Percentiles rank a stretch among this genome's conserved stretches.
Conservation (phyloP, 2,329 filamentous ascomycete genomes). For the Teratosphaeriaceae sp. region DNA sequence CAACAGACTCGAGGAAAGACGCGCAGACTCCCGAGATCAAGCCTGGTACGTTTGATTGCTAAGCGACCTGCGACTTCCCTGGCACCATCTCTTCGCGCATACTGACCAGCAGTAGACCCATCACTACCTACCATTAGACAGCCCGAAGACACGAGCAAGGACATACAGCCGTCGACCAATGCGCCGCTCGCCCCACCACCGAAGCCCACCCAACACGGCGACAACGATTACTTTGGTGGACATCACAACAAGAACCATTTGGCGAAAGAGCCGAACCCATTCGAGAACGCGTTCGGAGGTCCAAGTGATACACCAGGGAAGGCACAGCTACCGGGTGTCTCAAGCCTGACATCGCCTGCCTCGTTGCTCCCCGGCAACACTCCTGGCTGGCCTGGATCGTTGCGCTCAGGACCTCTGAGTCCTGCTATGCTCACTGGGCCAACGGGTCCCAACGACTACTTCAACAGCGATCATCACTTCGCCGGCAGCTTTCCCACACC, state of each 20-base stretch:
- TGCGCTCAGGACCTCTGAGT: slow-evolving; percentile 87
- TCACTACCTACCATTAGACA: slow-evolving; percentile 29
- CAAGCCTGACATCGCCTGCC: slow-evolving; percentile 83
- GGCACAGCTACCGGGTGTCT: slow-evolving; percentile 78
- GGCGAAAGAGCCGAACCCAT: slow-evolving; percentile 86
- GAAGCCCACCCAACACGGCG: slow-evolving; percentile 38
- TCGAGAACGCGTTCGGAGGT: slow-evolving; percentile 86
- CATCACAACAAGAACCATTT: slow-evolving; percentile 42
- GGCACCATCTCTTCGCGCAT: background rate
- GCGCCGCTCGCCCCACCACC: slow-evolving; percentile 48
- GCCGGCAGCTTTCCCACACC: slow-evolving; percentile 85
- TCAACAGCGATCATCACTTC: slow-evolving; percentile 63
- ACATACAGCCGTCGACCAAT: slow-evolving; percentile 32
- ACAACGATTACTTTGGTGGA: slow-evolving; percentile 46
- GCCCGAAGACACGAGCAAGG: slow-evolving; percentile 26
- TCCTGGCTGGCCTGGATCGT: slow-evolving; percentile 75
- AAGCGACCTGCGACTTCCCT: no score
- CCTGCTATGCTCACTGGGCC: slow-evolving; percentile 95
- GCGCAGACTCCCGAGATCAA: background rate
- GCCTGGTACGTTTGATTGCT: slow-evolving; percentile 2
- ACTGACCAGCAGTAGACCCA: slow-evolving; percentile 1
- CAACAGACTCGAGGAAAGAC: slow-evolving; percentile 1
- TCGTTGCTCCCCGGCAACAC: slow-evolving; percentile 68
- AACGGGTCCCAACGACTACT: slow-evolving; percentile 68
- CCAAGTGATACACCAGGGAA: slow-evolving; percentile 71